Evolutionary conservation across 495 filamentous ascomycete genomes (phyloP), one percentile per base, ranked within the genome.

Genomic region (Penicillium verhagenii): DNA sequence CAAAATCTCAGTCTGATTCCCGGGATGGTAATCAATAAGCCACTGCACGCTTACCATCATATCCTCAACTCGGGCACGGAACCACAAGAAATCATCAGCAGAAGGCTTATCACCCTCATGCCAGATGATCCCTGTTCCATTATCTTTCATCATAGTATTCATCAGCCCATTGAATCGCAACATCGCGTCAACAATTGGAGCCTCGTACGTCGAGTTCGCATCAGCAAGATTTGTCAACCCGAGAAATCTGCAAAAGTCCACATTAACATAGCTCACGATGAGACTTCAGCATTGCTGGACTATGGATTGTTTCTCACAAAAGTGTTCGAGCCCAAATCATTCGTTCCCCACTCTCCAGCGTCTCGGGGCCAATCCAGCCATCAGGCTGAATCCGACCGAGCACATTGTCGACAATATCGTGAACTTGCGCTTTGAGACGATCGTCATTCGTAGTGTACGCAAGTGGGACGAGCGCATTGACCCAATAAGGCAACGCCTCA

Each of bases 401-500:
- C 1, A 86, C 71, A 52, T 79, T 74, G 46, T 80, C 71, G 18
- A 79, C 56, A 33, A 74, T 71, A 11, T 68, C 50, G 23, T 77
- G 69, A 6, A 83, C 77, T 52, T 88, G 83, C 1, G 31, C 57
- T 58, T 84, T 83, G n/a, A 87, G 64, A 14, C 80, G 60, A 1
- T 66, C 52, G 58, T 87, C 79, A 45, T 83, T 71, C 11, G 84
- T 63, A 0, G 69, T 67, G 59, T 80, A 87, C 13, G 85, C 82
- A n/a, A 87, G 72, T 11, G 85, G 82, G 3, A 88, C 85, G 4
- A 87, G 67, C 20, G 79, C 79, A 57, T 87, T 87, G 53, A 85
- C 79, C 85, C 84, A 88, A 61, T 88, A 87, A 1, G 84, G 83
- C 3, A 79, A 72, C 0, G 76, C 78, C 66, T 88, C 84, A 52